Conservation (phyloP, 805 yeast genomes). For the Candida insectorum region DNA sequence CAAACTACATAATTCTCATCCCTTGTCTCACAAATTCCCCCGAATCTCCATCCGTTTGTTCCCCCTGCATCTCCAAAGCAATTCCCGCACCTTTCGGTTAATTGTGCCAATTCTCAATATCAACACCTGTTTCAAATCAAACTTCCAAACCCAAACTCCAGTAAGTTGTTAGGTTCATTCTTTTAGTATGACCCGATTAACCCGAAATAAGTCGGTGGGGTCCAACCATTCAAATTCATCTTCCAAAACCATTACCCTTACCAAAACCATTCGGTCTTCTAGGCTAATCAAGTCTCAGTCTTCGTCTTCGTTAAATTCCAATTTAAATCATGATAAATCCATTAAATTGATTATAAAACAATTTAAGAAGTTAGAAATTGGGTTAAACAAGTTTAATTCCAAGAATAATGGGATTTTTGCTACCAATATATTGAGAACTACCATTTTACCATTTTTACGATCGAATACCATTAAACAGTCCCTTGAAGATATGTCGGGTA, state of each 20-base stretch:
- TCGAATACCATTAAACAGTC: slow-evolving; percentile 1
- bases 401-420: slow-evolving; percentile 36
- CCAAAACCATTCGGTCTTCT: too few species aligned
- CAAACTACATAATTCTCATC: too few species aligned
- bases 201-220: slow-evolving; percentile 13
- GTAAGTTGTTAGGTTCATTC: too few species aligned
- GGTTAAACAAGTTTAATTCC: slow-evolving; percentile 42
- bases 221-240: slow-evolving; percentile 11
- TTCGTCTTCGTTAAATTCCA: background rate
- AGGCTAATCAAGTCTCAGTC: slow-evolving; percentile 8
- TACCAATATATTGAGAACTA: slow-evolving; percentile 46
- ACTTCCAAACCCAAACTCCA: too few species aligned
- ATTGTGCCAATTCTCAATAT: background rate
- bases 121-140: too few species aligned
- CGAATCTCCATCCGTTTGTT: too few species aligned
- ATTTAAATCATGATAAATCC: slow-evolving; percentile 9
- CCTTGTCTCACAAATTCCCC: too few species aligned
- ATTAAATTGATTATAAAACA: slow-evolving; percentile 17
- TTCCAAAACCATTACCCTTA: slow-evolving; percentile 2
- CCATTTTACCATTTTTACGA: slow-evolving; percentile 45
- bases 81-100: too few species aligned
- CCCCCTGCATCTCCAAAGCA: too few species aligned
- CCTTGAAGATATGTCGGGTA: slow-evolving; percentile 1
- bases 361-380: slow-evolving; percentile 41
- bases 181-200: too few species aligned